phyloP scores from a whole-genome alignment of 306 rosid genomes.

The Begonia fuchsioides region DNA sequence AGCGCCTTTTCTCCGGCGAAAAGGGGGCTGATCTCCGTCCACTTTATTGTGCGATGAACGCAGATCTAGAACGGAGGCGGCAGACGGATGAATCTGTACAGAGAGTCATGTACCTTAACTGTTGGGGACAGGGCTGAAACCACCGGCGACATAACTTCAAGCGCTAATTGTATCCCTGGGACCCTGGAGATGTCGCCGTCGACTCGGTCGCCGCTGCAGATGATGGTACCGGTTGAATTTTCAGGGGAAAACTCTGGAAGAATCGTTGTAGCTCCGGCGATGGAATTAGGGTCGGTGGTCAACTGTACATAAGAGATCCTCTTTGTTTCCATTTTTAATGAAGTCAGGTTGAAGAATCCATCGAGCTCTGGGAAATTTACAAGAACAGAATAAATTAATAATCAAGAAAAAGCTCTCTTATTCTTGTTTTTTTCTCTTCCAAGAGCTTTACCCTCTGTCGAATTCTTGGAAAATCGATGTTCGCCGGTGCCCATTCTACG shows the following conservation, averaged over 20 bases:
- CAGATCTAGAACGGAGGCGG: slow-evolving; percentile 13
- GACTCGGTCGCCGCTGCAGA: no score
- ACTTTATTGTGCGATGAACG: slow-evolving; percentile 18
- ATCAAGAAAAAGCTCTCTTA: no score
- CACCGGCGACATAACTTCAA: neutral
- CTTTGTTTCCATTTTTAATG: neutral
- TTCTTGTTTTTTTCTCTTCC: no score
- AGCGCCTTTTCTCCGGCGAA: slow-evolving; percentile 21
- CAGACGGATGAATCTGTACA: slow-evolving; percentile 60
- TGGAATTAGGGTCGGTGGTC: neutral
- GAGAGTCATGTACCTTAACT: slow-evolving; percentile 75
- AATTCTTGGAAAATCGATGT: no score
- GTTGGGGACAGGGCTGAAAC: slow-evolving; percentile 86
- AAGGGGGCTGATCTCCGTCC: slow-evolving; percentile 16
- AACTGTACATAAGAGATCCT: neutral
- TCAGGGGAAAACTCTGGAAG: neutral
- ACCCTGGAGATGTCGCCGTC: no score
- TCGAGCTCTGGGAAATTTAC: no score
- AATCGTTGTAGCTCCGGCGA: neutral
- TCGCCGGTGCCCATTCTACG: no score
- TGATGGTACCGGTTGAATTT: neutral
- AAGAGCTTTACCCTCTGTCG: no score
- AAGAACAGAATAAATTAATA: no score
- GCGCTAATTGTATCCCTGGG: neutral
- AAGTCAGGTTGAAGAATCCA: neutral